These are phyloP conservation scores for Blastomyces gilchristii DNA, from an alignment of 2,329 filamentous ascomycete species.

Conservation along the genomic window DNA sequence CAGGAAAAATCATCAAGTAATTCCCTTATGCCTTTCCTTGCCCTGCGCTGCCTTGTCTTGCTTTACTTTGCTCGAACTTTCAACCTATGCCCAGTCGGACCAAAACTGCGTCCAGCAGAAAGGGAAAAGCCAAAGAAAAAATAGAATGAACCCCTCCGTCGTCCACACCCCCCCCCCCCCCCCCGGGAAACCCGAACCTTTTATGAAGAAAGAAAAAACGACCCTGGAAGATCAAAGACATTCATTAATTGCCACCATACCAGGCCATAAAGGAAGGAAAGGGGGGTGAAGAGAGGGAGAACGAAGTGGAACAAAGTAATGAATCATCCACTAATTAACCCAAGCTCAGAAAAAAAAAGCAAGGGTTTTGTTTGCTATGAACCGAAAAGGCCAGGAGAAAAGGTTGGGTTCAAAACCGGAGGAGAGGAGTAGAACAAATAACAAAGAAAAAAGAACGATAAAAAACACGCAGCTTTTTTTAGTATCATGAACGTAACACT, in stretches of 20 bases:
- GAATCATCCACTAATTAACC: not conserved
- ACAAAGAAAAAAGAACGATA: not conserved
- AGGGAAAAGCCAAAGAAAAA: not conserved
- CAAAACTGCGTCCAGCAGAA: not conserved
- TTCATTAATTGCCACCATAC: not conserved
- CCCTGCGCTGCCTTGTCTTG: not conserved
- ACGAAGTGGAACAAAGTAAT: not conserved
- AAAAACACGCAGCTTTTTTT: not conserved
- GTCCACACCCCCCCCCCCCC: no score
- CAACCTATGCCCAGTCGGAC: not conserved
- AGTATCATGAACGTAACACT: conserved; percentile 1
- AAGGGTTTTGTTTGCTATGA: not conserved
- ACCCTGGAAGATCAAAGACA: not conserved
- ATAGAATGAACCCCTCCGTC: not conserved
- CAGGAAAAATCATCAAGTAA: not conserved
- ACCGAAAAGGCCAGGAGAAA: not conserved
- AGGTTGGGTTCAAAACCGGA: not conserved
- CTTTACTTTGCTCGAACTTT: not conserved
- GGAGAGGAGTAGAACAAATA: not conserved
- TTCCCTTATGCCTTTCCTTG: not conserved
- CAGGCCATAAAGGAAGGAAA: not conserved
- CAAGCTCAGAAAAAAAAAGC: not conserved
- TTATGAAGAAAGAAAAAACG: not conserved
- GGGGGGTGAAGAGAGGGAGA: not conserved
- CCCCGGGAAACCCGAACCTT: not conserved